Conservation (phyloP, 83 land plant genomes). For the Thuja plicata region DNA sequence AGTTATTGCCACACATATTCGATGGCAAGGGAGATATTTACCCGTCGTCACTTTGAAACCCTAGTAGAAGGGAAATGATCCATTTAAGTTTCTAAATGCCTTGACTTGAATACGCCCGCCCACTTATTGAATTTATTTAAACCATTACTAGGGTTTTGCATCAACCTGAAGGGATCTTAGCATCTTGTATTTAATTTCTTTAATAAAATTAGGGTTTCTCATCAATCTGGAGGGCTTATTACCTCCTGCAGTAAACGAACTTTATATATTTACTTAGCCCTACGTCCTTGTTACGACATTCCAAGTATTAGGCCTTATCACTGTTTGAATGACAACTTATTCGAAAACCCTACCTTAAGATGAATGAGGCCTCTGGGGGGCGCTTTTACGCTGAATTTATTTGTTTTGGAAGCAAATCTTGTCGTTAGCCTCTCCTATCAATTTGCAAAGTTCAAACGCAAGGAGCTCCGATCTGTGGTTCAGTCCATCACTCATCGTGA, state of each 20-base stretch:
- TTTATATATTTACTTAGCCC: neutral
- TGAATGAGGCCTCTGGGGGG: neutral
- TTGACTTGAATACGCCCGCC: neutral
- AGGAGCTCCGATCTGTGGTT: neutral
- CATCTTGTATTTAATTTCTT: neutral
- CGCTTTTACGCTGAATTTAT: neutral
- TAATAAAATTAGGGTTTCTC: neutral
- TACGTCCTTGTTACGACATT: neutral
- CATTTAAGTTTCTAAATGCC: neutral
- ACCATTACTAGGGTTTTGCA: neutral
- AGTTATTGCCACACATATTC: no score
- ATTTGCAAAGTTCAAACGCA: neutral
- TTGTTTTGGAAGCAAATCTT: neutral
- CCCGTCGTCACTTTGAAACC: neutral
- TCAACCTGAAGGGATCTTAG: neutral
- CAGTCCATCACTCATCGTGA: neutral
- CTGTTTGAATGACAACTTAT: neutral
- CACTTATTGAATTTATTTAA: neutral
- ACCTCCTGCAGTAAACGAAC: neutral
- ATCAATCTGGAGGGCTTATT: neutral
- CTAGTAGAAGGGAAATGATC: neutral
- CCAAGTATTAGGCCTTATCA: neutral
- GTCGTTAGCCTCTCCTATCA: neutral
- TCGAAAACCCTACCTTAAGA: neutral
- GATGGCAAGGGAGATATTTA: no score